These are phyloP conservation scores for Pisolithus orientalis DNA, from an alignment of 768 basidiomycete genomes.

Conservation along the genomic window DNA sequence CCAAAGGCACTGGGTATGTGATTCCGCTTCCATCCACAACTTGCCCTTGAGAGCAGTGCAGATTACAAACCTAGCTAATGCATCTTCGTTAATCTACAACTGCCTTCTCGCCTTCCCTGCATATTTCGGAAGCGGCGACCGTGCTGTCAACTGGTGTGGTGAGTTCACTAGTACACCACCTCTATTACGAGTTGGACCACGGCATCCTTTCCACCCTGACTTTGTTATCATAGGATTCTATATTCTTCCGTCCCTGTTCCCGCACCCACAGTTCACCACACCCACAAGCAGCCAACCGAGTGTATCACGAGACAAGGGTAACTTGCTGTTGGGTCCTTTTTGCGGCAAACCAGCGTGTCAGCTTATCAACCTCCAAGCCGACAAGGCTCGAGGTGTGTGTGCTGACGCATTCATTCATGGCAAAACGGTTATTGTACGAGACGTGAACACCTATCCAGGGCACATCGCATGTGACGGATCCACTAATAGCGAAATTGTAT, in stretches of 20 bases:
- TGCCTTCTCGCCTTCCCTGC: constrained; percentile 61
- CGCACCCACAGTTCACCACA: constrained; percentile 30
- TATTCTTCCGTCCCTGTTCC: constrained; percentile 59
- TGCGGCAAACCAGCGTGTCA: constrained; percentile 91
- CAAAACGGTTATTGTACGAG: constrained; percentile 58
- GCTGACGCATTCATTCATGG: constrained; percentile 63
- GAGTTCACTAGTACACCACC: constrained; percentile 26
- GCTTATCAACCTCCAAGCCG: constrained; percentile 56
- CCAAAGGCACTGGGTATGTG: constrained; percentile 11
- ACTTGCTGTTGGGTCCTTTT: constrained; percentile 74
- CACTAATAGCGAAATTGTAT: constrained; percentile 86
- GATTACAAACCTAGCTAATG: constrained; percentile 86
- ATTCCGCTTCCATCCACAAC: constrained; percentile 3
- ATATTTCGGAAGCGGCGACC: constrained; percentile 54
- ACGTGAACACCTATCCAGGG: constrained; percentile 80
- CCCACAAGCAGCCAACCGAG: constrained; percentile 10
- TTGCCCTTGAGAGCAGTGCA: constrained; percentile 21
- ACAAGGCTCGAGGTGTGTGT: constrained; percentile 71
- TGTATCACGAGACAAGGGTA: constrained; percentile 5
- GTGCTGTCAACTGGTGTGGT: constrained; percentile 94
- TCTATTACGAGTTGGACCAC: not conserved
- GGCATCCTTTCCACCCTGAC: not conserved
- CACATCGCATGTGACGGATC: constrained; percentile 93
- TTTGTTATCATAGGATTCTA: constrained; percentile 68
- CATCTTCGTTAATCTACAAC: constrained; percentile 75